Percentiles rank a stretch among this genome's conserved stretches.
These are phyloP conservation scores for Nemania sp. DNA, from an alignment of 2,329 filamentous ascomycete species.

Conservation along the genomic window DNA sequence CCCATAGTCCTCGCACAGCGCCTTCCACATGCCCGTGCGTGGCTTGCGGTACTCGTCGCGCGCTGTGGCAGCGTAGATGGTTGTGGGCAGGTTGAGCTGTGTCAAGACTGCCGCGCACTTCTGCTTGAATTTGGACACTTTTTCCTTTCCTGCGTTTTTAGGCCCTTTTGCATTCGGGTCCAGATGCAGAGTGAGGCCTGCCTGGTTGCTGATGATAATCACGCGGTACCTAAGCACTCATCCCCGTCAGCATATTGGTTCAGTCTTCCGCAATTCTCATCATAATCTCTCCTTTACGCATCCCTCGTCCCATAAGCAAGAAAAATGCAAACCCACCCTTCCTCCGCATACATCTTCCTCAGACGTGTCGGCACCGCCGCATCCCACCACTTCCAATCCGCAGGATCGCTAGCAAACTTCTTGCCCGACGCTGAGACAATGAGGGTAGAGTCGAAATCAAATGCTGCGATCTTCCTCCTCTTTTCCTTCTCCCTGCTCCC, in stretches of 20 bases:
- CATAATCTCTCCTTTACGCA: neutral
- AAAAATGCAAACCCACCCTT: slow-evolving; percentile 65
- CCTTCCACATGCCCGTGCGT: slow-evolving; percentile 86
- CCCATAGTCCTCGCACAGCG: slow-evolving; percentile 69
- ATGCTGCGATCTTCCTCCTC: slow-evolving; percentile 74
- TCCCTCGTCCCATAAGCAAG: neutral
- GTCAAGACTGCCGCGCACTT: slow-evolving; percentile 78
- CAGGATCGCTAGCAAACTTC: slow-evolving; percentile 75
- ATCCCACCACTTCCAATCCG: slow-evolving; percentile 98
- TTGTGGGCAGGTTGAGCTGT: slow-evolving; percentile 79
- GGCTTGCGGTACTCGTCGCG: slow-evolving; percentile 90
- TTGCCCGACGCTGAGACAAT: slow-evolving; percentile 85
- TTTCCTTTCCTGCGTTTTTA: slow-evolving; percentile 70
- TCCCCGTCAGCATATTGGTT: slow-evolving; percentile 11
- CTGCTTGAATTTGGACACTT: slow-evolving; percentile 82
- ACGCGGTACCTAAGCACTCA: slow-evolving; percentile 71
- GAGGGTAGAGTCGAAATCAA: slow-evolving; percentile 88
- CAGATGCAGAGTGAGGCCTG: slow-evolving; percentile 78
- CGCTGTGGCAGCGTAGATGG: slow-evolving; percentile 86
- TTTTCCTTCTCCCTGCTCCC: slow-evolving; percentile 15
- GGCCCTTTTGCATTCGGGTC: slow-evolving; percentile 73
- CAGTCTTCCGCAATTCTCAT: neutral
- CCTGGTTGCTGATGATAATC: slow-evolving; percentile 90
- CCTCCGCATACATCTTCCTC: slow-evolving; percentile 71
- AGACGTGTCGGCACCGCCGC: slow-evolving; percentile 74